phyloP scores from a whole-genome alignment of 352 stramenopile species.

The Globisporangium perplexum region DNA sequence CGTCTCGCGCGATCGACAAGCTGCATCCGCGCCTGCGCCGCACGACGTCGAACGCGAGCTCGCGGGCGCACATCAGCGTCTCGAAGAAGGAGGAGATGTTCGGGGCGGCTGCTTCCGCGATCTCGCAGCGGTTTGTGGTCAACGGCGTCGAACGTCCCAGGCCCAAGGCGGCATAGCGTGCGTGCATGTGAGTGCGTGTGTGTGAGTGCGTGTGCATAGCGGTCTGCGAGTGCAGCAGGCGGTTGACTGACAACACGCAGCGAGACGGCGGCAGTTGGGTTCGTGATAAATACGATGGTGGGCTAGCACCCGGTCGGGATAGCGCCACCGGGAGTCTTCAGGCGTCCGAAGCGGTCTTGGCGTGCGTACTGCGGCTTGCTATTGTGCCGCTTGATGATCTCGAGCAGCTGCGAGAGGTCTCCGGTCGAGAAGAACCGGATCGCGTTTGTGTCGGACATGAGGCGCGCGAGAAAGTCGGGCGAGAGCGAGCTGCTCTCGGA shows the following conservation, averaged over 20 bases:
- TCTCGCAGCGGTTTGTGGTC: conserved; percentile 72
- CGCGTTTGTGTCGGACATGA: not conserved
- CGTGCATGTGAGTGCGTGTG: not conserved
- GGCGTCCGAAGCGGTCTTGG: conserved; percentile 9
- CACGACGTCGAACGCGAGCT: conserved; percentile 52
- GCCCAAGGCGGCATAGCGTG: conserved; percentile 17
- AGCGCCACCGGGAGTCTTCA: not conserved
- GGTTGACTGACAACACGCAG: not conserved
- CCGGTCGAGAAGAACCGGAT: conserved; percentile 11
- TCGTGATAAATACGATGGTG: not conserved
- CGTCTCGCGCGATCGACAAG: conserved; percentile 27
- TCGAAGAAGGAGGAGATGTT: conserved; percentile 86
- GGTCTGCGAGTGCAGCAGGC: not conserved
- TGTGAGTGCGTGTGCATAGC: not conserved
- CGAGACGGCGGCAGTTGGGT: not conserved
- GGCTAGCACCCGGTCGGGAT: not conserved
- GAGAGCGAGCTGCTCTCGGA: not conserved
- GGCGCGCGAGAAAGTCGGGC: not conserved
- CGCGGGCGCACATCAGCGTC: conserved; percentile 60
- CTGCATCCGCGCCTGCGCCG: conserved; percentile 31
- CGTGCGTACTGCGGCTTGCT: conserved; percentile 5
- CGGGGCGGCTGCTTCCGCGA: conserved; percentile 64
- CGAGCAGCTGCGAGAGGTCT: conserved; percentile 1
- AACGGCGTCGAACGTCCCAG: conserved; percentile 18
- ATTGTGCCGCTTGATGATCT: conserved; percentile 9